A percentile compares a stretch with the other conserved stretches of the same genome.
Evolutionary conservation across 306 rosid species (phyloP).

Genomic region (Gastrolobium bilobum): DNA sequence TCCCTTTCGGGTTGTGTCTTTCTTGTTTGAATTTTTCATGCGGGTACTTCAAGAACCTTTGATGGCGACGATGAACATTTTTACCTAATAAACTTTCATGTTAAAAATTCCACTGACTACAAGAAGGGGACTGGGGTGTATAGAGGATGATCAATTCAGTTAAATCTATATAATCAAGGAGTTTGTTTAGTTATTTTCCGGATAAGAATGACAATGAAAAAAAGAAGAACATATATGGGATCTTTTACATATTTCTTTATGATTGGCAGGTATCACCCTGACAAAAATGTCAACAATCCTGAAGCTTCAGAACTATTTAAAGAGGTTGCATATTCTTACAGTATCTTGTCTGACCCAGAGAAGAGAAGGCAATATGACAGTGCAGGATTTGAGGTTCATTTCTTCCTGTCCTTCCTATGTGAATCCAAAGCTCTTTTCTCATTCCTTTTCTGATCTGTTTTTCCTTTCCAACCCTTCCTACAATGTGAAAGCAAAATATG

Average conservation of each 20-base stretch:
- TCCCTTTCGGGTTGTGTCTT: not conserved
- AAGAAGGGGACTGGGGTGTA: not conserved
- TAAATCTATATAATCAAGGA: conserved; percentile 24
- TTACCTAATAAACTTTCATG: conserved; percentile 17
- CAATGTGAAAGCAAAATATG: conserved; percentile 23
- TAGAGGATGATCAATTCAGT: conserved; percentile 20
- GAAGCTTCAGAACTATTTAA: conserved; percentile 96
- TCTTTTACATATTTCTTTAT: conserved; percentile 27
- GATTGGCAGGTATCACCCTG: conserved; percentile 88
- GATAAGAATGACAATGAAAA: conserved; percentile 15
- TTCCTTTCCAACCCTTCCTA: conserved; percentile 18
- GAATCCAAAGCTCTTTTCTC: conserved; percentile 27
- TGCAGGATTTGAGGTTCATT: conserved; percentile 92
- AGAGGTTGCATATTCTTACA: conserved; percentile 95
- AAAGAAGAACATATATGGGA: not conserved
- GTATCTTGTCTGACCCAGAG: conserved; percentile 96
- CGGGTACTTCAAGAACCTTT: not conserved
- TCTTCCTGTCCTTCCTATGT: conserved; percentile 40
- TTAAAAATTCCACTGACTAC: conserved; percentile 20
- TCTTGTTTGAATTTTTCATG: not conserved
- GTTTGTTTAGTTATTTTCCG: conserved; percentile 33
- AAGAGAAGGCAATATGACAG: conserved; percentile 96
- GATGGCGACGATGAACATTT: conserved; percentile 25
- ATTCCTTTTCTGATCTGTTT: not conserved
- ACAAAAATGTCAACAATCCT: conserved; percentile 91